phyloP scores from a whole-genome alignment of 1,139 yeast species.

The Geotrichum klebahnii region DNA sequence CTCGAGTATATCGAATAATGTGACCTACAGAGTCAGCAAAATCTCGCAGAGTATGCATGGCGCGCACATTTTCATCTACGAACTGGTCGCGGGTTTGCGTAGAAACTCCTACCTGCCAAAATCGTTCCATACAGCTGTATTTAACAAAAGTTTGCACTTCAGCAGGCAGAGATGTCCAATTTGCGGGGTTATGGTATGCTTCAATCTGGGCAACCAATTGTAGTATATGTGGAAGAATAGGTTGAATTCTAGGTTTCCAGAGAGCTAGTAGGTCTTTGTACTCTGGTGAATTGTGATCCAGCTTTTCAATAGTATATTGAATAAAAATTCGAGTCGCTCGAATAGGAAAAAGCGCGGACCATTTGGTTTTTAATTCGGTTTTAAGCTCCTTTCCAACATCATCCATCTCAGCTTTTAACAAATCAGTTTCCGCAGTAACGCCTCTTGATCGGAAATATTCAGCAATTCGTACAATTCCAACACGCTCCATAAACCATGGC shows the following conservation, averaged over 20 bases:
- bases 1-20: slow-evolving; percentile 89
- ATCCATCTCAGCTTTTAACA: slow-evolving; percentile 79
- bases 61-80: slow-evolving; percentile 89
- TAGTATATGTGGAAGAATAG: slow-evolving; percentile 84
- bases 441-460: slow-evolving; percentile 81
- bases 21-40: slow-evolving; percentile 99
- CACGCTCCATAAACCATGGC: slow-evolving; percentile 96
- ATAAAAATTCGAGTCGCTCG: slow-evolving; percentile 92
- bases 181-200: slow-evolving; percentile 87
- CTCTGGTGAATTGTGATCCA: slow-evolving; percentile 72
- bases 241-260: slow-evolving; percentile 93
- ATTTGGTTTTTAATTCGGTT: slow-evolving; percentile 74
- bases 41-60: slow-evolving; percentile 87
- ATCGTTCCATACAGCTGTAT: slow-evolving; percentile 84
- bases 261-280: slow-evolving; percentile 65
- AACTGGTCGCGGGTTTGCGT: slow-evolving; percentile 92
- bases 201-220: slow-evolving; percentile 86
- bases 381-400: slow-evolving; percentile 79
- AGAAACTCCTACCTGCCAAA: slow-evolving; percentile 98
- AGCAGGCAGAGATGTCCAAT: slow-evolving; percentile 81
- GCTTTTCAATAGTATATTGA: slow-evolving; percentile 90
- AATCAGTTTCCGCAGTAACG: slow-evolving; percentile 69
- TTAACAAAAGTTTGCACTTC: slow-evolving; percentile 88
- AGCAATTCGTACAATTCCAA: slow-evolving; percentile 91
- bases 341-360: slow-evolving; percentile 93